Conservation (phyloP, 2,329 filamentous ascomycete species). For the Fusarium xylarioides region DNA sequence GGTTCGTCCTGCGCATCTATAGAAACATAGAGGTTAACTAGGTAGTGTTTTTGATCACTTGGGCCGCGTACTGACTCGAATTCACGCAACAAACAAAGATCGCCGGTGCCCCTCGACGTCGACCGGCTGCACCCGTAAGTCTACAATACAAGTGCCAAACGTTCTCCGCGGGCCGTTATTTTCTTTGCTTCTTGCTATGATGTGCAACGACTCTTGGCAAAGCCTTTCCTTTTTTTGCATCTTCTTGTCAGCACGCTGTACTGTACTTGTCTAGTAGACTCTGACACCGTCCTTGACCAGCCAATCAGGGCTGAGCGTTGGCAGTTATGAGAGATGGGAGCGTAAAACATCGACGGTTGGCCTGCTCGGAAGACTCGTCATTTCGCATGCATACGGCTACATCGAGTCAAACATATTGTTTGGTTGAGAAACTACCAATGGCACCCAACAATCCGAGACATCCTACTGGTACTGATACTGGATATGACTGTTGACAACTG, state of each 20-base stretch:
- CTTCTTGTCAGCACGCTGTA: not conserved
- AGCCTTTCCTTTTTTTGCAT: not conserved
- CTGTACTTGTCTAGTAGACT: not conserved
- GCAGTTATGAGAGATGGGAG: not conserved
- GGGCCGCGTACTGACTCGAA: conserved; percentile 5
- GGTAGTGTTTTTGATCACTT: not conserved
- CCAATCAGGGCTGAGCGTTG: conserved; percentile 1
- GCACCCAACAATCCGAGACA: not conserved
- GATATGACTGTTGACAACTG: not conserved
- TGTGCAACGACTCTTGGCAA: conserved; percentile 19
- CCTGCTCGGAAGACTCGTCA: conserved; percentile 15
- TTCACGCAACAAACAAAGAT: conserved; percentile 14
- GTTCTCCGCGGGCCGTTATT: not conserved
- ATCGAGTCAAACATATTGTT: conserved; percentile 6
- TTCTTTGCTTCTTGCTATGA: not conserved
- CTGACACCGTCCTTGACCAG: not conserved
- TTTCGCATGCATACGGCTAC: conserved; percentile 5
- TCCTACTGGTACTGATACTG: not conserved
- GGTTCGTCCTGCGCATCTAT: not conserved
- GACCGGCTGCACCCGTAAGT: not conserved
- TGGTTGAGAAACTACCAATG: conserved; percentile 24
- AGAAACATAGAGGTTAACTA: not conserved
- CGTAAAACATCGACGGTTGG: conserved; percentile 1
- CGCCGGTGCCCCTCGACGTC: not conserved
- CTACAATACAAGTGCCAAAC: not conserved